Base-by-base conservation (phyloP, 2,329 filamentous ascomycete genomes). In the Didymosphaeria variabile region DNA sequence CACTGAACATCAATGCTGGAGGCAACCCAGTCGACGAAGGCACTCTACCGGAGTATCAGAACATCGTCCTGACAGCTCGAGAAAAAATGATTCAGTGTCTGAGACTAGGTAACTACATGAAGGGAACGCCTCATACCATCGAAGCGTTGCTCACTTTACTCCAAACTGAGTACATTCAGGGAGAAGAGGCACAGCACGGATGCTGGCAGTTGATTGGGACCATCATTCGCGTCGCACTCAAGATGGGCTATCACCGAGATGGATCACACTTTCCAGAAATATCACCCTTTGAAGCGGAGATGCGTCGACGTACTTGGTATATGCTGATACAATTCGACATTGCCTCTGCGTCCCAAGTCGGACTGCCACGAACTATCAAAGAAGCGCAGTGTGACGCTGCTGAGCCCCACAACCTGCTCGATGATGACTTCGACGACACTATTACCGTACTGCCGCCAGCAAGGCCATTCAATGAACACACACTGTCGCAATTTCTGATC, bases 241-340 rank as follows among this genome's bases (percentile, higher is more conserved):
- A 53, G 17, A 53, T 53, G 50, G 50, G 50, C 21, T 53, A 53
- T 21, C 50, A 53, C 21, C 50, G 50, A 8, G 50, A 53, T 21
- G 50, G 50, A 6, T 42, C 50, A 6, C 36, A 53, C 21, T 53
- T 53, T 17, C 32, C 34, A n/a, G 50, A 42, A n/a, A 29, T 53
- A 7, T 42, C 34, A 26, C 19, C 36, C 6, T 53, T 40, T 17
- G 50, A 53, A 17, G 50, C 36, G 5, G 36, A 53, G 23, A 53
- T 53, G 50, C 34, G 50, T 17, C 50, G 50, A 6, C 50, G 50
- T n/a, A 42, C 50, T 6, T 53, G 50, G 50, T 53, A 53, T n/a
- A 19, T 51, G 12, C 49, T 51, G 7, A 23, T 51, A 21, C 49
- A 51, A 36, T 51, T 51, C 17, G 49, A 51, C 13, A 51, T 51